Evolutionary conservation across 164 flowering plant genomes (phyloP).

Genomic region (Euptelea pleiosperma): DNA sequence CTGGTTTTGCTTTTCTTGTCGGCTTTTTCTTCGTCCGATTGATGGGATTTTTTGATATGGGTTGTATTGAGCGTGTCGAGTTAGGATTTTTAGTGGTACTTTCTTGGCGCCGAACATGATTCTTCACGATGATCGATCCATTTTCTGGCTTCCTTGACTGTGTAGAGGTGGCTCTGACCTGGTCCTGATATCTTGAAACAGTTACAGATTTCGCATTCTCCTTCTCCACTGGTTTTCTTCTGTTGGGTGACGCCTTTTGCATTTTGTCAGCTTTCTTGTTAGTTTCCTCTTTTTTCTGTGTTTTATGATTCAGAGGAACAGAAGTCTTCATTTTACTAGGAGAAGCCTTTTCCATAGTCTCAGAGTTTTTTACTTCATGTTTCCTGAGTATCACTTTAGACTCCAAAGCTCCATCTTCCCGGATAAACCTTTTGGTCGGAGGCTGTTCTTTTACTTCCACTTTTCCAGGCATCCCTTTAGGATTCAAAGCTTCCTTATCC

Average conservation of each 20-base stretch:
- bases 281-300: constrained; percentile 29
- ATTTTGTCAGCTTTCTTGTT: constrained; percentile 28
- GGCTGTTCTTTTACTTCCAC: constrained; percentile 2
- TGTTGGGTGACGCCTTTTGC: constrained; percentile 20
- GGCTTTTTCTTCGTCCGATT: constrained; percentile 21
- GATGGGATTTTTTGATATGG: constrained; percentile 6
- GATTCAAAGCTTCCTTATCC: constrained; percentile 12
- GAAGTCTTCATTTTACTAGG: constrained; percentile 28
- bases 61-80: constrained; percentile 12
- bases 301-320: constrained; percentile 16
- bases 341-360: constrained; percentile 20
- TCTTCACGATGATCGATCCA: constrained; percentile 21
- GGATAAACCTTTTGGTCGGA: constrained; percentile 3
- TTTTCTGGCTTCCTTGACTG: constrained; percentile 30
- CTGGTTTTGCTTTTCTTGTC: constrained; percentile 26
- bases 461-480: constrained; percentile 6
- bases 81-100: constrained; percentile 11
- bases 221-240: constrained; percentile 27
- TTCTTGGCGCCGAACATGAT: constrained; percentile 10
- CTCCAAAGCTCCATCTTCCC: constrained; percentile 11
- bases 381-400: constrained; percentile 10
- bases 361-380: constrained; percentile 18
- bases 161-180: constrained; percentile 19
- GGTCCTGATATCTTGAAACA: constrained; percentile 24
- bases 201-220: constrained; percentile 24